A percentile compares a stretch with the other conserved stretches of the same genome.
Evolutionary conservation across 2,329 filamentous ascomycete genomes (phyloP).

Genomic region (Dothiorella sarmentorum): DNA sequence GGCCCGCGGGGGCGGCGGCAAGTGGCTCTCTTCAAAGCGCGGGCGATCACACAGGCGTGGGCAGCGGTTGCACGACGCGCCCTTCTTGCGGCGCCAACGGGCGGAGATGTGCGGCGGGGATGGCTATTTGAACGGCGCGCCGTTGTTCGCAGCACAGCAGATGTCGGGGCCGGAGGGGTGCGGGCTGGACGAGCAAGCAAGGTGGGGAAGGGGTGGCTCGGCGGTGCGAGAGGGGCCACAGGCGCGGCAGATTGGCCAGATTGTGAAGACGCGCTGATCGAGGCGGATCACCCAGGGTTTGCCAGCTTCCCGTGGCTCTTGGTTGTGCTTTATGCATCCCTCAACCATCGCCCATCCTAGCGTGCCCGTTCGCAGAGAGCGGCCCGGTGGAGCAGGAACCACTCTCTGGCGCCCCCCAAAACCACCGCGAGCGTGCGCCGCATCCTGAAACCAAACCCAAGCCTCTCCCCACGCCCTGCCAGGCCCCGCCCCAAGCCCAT

Average conservation of each 20-base stretch:
- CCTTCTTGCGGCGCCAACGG: constrained; percentile 1
- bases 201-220: constrained; percentile 1
- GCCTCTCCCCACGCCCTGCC: neutral
- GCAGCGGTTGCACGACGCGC: constrained; percentile 2
- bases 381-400: constrained; percentile 8
- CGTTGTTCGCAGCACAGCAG: neutral
- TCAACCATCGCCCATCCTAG: constrained; percentile 3
- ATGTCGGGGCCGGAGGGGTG: neutral
- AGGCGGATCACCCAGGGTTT: neutral
- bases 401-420: neutral
- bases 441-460: neutral
- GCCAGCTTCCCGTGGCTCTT: neutral
- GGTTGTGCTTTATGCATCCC: constrained; percentile 1
- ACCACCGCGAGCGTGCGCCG: constrained; percentile 1
- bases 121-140: neutral
- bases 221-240: neutral
- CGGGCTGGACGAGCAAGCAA: neutral
- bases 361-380: constrained; percentile 9
- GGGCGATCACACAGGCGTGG: constrained; percentile 8
- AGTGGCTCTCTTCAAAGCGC: constrained; percentile 5
- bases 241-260: neutral
- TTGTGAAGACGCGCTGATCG: constrained; percentile 2
- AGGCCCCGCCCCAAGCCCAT: neutral
- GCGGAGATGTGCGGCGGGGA: neutral
- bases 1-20: constrained; percentile 3